Conservation (phyloP, 2,329 filamentous ascomycete genomes). For the Fusarium equiseti region DNA sequence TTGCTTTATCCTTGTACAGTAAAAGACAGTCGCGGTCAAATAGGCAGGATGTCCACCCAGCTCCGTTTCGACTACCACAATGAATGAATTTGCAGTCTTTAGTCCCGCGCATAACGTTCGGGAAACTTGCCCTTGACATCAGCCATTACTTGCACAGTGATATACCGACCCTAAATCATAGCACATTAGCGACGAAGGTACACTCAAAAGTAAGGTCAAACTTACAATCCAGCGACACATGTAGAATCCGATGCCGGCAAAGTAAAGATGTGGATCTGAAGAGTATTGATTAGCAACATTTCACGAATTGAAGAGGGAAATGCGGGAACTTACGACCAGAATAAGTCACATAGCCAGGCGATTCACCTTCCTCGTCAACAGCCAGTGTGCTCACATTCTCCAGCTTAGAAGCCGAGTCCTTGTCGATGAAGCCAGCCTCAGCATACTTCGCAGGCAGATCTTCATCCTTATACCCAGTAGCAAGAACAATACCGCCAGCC, state of each 20-base stretch:
- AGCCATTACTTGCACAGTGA: neutral
- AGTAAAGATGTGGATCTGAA: neutral
- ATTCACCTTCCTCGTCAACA: neutral
- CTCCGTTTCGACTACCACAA: neutral
- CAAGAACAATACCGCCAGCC: neutral
- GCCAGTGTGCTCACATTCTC: neutral
- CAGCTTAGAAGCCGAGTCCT: neutral
- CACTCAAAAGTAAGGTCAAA: rapidly evolving
- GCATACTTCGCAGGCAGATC: neutral
- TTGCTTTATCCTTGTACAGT: neutral
- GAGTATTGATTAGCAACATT: neutral
- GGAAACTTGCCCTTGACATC: neutral
- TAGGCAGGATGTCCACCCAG: neutral
- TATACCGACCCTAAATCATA: neutral
- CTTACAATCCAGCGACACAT: constrained; percentile 4
- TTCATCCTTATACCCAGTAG: neutral
- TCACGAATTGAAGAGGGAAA: neutral
- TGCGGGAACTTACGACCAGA: neutral
- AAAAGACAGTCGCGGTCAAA: neutral
- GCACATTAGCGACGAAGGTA: neutral
- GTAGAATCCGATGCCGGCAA: neutral
- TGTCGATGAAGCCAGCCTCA: neutral
- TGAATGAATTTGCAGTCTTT: rapidly evolving
- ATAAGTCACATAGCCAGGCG: neutral
- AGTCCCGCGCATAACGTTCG: neutral